Conservation (phyloP, 768 basidiomycete species). For the Trametes meyenii region DNA sequence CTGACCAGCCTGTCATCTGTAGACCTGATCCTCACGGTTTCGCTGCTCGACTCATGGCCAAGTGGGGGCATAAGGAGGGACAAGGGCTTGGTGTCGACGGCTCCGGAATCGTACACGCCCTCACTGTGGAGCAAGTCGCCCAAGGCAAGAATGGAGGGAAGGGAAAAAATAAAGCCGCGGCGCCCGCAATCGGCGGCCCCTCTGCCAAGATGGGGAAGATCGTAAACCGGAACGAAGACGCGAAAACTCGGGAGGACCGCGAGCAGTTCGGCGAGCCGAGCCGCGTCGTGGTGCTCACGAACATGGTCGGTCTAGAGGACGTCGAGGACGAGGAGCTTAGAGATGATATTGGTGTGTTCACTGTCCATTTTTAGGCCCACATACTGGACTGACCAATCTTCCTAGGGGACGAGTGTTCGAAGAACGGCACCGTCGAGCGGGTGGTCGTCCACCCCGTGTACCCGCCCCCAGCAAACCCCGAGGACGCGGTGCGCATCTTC, state of each 20-base stretch:
- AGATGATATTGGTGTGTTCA: constrained; percentile 83
- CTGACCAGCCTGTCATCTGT: not conserved
- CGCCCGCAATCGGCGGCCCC: constrained; percentile 20
- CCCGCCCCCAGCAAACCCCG: constrained; percentile 63
- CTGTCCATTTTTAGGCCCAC: too few species aligned
- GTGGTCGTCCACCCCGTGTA: constrained; percentile 81
- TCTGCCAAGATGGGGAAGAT: constrained; percentile 81
- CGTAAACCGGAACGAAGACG: constrained; percentile 88
- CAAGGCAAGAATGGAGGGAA: constrained; percentile 41
- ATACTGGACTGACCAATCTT: not conserved
- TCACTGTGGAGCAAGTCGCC: constrained; percentile 74
- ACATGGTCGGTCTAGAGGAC: constrained; percentile 87
- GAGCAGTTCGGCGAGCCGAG: constrained; percentile 88
- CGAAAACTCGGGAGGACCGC: constrained; percentile 72
- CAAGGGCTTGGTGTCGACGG: constrained; percentile 88
- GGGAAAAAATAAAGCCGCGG: constrained; percentile 33
- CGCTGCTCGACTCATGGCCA: constrained; percentile 89
- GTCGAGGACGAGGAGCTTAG: constrained; percentile 82
- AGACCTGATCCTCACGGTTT: constrained; percentile 72
- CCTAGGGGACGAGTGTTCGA: constrained; percentile 86
- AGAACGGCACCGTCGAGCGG: constrained; percentile 90
- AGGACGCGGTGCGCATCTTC: constrained; percentile 91
- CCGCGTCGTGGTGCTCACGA: constrained; percentile 85
- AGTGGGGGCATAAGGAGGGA: constrained; percentile 95
- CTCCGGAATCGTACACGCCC: constrained; percentile 85